A percentile compares a stretch with the other conserved stretches of the same genome.
These are phyloP conservation scores for Saccharomyces hybrid DNA, from an alignment of 1,139 yeast genomes.

Conservation along the genomic window DNA sequence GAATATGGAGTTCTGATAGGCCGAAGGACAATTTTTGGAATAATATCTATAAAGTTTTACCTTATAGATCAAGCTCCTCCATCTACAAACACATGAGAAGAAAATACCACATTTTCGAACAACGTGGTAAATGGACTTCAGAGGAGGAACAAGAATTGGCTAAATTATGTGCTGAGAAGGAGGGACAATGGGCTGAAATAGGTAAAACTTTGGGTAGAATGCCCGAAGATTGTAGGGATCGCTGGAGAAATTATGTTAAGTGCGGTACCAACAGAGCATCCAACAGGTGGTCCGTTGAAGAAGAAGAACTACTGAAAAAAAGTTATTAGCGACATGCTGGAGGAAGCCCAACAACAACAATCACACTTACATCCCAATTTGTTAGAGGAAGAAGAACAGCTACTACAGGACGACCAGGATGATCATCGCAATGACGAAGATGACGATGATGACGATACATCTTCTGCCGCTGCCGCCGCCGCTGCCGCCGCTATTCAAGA, in stretches of 20 bases:
- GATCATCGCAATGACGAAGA: slow-evolving; percentile 1
- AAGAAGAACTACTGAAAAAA: slow-evolving; percentile 53
- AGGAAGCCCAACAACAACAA: slow-evolving; percentile 16
- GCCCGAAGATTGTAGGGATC: slow-evolving; percentile 96
- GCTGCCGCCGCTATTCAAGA: neutral
- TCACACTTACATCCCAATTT: neutral
- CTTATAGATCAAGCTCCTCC: slow-evolving; percentile 78
- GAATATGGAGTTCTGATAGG: slow-evolving; percentile 84
- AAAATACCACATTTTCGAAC: slow-evolving; percentile 77
- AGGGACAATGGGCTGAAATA: slow-evolving; percentile 82
- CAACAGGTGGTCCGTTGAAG: slow-evolving; percentile 72
- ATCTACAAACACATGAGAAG: slow-evolving; percentile 88
- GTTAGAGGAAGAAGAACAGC: neutral
- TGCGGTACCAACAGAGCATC: slow-evolving; percentile 71
- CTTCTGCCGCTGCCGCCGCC: neutral
- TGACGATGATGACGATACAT: slow-evolving; percentile 4
- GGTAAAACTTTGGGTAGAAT: slow-evolving; percentile 75
- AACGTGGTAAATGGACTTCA: slow-evolving; percentile 81
- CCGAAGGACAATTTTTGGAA: slow-evolving; percentile 90
- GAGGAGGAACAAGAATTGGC: slow-evolving; percentile 68
- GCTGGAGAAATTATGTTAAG: slow-evolving; percentile 91
- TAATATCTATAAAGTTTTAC: slow-evolving; percentile 62
- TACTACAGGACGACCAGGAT: slow-evolving; percentile 1
- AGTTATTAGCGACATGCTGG: slow-evolving; percentile 43
- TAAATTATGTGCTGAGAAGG: slow-evolving; percentile 54